Conservation (phyloP, 2,329 filamentous ascomycete species). For the Chrysosporium queenslandicum region DNA sequence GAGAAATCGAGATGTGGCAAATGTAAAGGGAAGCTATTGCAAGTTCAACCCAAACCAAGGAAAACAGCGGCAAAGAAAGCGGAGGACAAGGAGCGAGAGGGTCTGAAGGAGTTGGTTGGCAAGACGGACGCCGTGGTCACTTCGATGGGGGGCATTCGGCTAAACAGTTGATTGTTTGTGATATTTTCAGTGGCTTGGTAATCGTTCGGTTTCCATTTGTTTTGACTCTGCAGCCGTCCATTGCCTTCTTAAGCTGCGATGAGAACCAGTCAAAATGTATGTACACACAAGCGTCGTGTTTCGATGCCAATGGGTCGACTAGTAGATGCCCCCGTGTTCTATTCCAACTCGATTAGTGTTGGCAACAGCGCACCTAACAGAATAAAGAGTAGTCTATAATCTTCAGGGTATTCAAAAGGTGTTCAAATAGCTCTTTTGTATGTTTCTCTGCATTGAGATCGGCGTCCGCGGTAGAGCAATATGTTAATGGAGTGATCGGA, state of each 20-base stretch:
- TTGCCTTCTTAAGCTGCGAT: too few species aligned
- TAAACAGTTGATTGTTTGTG: background rate
- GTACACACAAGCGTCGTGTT: too few species aligned
- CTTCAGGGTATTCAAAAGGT: slow-evolving; percentile 61
- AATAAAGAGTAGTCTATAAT: slow-evolving; percentile 50
- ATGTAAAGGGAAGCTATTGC: slow-evolving; percentile 62
- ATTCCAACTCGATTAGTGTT: too few species aligned
- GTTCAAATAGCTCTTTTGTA: slow-evolving; percentile 26
- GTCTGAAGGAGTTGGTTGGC: background rate
- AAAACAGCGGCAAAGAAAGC: slow-evolving; percentile 22
- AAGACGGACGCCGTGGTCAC: background rate
- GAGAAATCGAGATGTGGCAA: slow-evolving; percentile 60
- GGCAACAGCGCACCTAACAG: background rate
- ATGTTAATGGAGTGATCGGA: slow-evolving; percentile 66
- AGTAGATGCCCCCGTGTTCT: too few species aligned
- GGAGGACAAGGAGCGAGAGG: background rate
- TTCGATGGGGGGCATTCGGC: background rate
- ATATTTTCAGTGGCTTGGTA: background rate
- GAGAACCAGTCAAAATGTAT: too few species aligned
- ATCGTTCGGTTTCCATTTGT: too few species aligned
- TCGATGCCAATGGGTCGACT: too few species aligned
- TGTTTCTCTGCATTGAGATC: slow-evolving; percentile 55
- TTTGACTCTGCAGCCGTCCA: too few species aligned
- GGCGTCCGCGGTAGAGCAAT: slow-evolving; percentile 57
- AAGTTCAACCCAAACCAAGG: slow-evolving; percentile 69